Evolutionary conservation across 2,329 filamentous ascomycete species (phyloP).

Genomic region (Xylariaceae sp.): DNA sequence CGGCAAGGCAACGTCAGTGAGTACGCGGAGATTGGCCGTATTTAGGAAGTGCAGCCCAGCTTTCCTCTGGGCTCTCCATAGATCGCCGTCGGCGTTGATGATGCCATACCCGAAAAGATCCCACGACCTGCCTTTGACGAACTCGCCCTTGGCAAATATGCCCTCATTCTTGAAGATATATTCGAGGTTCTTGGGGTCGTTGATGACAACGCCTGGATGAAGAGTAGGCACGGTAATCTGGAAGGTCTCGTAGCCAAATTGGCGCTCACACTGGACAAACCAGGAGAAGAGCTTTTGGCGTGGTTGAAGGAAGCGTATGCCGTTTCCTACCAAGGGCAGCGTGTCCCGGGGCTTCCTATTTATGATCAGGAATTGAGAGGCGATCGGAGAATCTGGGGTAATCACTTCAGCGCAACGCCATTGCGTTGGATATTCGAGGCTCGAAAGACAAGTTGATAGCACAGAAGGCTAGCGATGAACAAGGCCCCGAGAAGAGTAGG

Average conservation of each 20-base stretch:
- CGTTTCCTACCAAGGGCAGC: slow-evolving; percentile 55
- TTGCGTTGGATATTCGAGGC: slow-evolving; percentile 22
- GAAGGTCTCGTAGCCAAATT: slow-evolving; percentile 56
- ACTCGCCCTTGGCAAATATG: slow-evolving; percentile 57
- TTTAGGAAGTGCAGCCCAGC: slow-evolving; percentile 58
- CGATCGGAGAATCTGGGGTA: not conserved
- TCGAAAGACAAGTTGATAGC: slow-evolving; percentile 20
- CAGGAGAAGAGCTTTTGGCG: slow-evolving; percentile 58
- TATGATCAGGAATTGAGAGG: too few relatives aligned
- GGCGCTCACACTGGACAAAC: slow-evolving; percentile 55
- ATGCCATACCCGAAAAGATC: slow-evolving; percentile 64
- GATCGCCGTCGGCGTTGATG: slow-evolving; percentile 61
- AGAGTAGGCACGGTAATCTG: slow-evolving; percentile 59
- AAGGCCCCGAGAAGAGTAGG: slow-evolving; percentile 13
- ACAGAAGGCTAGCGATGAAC: slow-evolving; percentile 13
- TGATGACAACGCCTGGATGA: slow-evolving; percentile 59
- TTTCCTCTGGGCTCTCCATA: slow-evolving; percentile 60
- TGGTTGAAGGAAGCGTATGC: slow-evolving; percentile 55
- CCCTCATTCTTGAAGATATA: slow-evolving; percentile 59
- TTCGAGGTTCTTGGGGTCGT: slow-evolving; percentile 57
- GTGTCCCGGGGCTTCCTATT: slow-evolving; percentile 44
- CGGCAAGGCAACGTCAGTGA: slow-evolving; percentile 56
- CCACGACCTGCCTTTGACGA: slow-evolving; percentile 56
- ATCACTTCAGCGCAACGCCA: slow-evolving; percentile 29
- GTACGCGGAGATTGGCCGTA: slow-evolving; percentile 49